Evolutionary conservation across 2,329 filamentous ascomycete species (phyloP), one percentile per base, ranked within the genome.

Genomic region (Cordyceps javanica): DNA sequence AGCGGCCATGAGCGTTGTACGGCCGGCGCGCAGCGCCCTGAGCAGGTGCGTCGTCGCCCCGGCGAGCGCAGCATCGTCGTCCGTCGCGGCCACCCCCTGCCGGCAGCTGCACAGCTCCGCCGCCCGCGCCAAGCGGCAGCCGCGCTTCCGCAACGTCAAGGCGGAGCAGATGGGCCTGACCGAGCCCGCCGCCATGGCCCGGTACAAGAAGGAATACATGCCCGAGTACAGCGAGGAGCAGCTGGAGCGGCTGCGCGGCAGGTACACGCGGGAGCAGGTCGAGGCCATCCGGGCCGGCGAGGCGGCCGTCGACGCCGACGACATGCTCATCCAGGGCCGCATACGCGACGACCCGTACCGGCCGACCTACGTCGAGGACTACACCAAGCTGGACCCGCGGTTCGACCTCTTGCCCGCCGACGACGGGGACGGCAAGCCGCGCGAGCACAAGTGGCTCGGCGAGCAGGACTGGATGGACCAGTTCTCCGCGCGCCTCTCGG

Each of bases 201-300:
- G 75, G 62, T 82, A 75, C 64, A 70, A 73, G 57, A 67, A 75
- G 60, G 67, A 80, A 42, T 69, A 73, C 44, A 86, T 85, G 66
- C 79, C 84, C 61, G 77, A 82, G 14, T 94, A 91, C 75, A 85
- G 83, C 14, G 73, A 79, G 41, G 79, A 85, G 62, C 86, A 94
- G 68, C 82, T 83, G 67, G 78, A 79, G 60, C 67, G 73, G 21
- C 78, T 96, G 59, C 73, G 73, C 59, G 74, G 83, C 67, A 82
- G 82, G 65, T 97, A 96, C 77, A 89, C 90, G 0, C 80, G 86
- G 16, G 84, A 88, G 69, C 93, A 97, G 75, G 79, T 95, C 64
- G 85, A 83, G 57, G 90, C 91, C 58, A 85, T 97, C 69, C 80
- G 89, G 73, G 88, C 89, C 49, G 91, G 88, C 65, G 92, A 97